These are phyloP conservation scores for Wilcoxina mikolae DNA, from an alignment of 495 filamentous ascomycete genomes.

Conservation along the genomic window DNA sequence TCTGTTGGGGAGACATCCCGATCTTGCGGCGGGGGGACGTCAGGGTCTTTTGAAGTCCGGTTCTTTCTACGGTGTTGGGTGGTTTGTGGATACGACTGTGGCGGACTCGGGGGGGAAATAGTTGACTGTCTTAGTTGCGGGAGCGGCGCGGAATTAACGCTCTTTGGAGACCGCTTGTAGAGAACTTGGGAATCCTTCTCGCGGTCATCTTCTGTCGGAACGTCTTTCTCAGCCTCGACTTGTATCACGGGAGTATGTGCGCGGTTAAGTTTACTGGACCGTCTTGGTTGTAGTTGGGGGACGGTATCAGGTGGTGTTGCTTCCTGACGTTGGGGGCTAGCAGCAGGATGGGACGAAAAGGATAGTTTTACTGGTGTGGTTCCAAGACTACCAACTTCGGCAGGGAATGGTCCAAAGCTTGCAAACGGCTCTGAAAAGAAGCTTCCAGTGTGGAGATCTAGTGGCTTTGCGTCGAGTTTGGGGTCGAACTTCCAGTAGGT, in stretches of 20 bases:
- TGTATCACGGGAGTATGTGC: neutral
- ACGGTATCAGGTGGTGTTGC: conserved; percentile 2
- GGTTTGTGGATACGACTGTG: neutral
- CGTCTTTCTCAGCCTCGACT: too few relatives aligned
- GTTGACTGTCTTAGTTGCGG: neutral
- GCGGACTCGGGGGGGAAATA: neutral
- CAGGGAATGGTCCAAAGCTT: neutral
- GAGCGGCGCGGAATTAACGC: neutral
- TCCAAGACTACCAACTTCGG: neutral
- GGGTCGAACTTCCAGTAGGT: conserved; percentile 1
- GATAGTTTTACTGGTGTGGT: neutral
- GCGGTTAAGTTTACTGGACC: neutral
- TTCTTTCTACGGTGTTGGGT: neutral
- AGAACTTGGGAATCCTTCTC: neutral
- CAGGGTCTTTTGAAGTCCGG: neutral
- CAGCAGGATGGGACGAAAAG: conserved; percentile 16
- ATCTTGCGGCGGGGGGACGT: neutral
- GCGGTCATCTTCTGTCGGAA: too few relatives aligned
- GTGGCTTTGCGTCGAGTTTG: neutral
- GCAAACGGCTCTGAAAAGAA: conserved; percentile 6
- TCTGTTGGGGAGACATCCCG: neutral
- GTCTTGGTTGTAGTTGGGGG: neutral
- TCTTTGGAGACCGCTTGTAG: neutral
- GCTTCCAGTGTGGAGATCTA: neutral
- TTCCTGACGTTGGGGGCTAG: conserved; percentile 18